A percentile compares a stretch with the other conserved stretches of the same genome.
Conservation (phyloP, 2,329 filamentous ascomycete genomes). For the Botrytis cinerea region DNA sequence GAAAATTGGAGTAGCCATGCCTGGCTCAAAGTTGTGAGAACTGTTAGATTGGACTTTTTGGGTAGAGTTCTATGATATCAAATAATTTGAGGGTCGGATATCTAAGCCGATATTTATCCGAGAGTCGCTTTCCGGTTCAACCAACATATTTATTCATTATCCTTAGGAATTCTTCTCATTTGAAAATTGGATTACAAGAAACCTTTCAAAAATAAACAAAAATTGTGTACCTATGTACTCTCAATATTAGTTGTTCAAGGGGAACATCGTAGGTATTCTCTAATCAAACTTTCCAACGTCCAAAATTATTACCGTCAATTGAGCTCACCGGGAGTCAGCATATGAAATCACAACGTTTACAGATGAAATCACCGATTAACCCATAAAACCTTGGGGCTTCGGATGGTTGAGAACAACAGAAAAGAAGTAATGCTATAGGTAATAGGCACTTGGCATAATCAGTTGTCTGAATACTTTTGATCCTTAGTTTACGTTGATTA, state of each 20-base stretch:
- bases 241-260: neutral
- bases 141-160: neutral
- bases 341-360: neutral
- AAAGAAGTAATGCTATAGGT: neutral
- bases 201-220: too few relatives aligned
- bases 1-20: slow-evolving; percentile 35
- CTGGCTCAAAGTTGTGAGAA: slow-evolving; percentile 21
- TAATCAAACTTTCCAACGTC: neutral
- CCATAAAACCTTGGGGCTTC: neutral
- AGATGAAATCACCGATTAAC: neutral
- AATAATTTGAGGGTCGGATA: slow-evolving; percentile 21
- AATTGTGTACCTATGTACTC: neutral
- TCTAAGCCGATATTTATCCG: slow-evolving; percentile 18
- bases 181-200: neutral
- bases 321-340: neutral
- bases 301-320: neutral
- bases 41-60: slow-evolving; percentile 2
- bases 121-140: neutral
- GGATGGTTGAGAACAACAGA: neutral
- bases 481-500: neutral
- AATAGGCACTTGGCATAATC: neutral
- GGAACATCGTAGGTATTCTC: neutral
- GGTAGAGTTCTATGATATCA: slow-evolving; percentile 18
- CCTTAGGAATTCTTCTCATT: neutral
- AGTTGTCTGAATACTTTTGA: neutral